These are phyloP conservation scores for Neonectria neomacrospora DNA, from an alignment of 2,329 filamentous ascomycete species.

Conservation along the genomic window DNA sequence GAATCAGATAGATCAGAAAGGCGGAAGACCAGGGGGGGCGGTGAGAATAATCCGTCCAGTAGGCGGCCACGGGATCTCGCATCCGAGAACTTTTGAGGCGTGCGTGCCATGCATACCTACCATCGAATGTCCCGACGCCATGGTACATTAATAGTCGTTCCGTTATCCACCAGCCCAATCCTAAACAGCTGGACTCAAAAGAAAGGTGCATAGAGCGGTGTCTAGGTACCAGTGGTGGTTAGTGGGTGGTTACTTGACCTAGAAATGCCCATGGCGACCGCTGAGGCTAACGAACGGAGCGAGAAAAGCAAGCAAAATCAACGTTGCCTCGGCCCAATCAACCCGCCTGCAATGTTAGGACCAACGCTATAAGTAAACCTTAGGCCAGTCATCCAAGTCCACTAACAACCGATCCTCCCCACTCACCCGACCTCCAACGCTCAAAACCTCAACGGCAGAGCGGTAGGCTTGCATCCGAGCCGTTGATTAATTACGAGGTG, in stretches of 20 bases:
- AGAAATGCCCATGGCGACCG: background rate
- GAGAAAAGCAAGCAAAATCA: conserved; percentile 1
- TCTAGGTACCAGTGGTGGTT: background rate
- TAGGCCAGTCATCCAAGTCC: too few relatives aligned
- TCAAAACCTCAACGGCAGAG: conserved; percentile 1
- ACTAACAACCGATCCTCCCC: background rate
- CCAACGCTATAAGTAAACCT: too few relatives aligned
- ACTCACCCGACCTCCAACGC: conserved; percentile 10
- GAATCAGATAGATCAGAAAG: conserved; percentile 3
- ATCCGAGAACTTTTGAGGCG: conserved; percentile 12
- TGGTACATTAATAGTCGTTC: conserved; percentile 8
- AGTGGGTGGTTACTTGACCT: background rate
- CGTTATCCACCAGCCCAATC: conserved; percentile 6
- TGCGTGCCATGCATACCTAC: background rate
- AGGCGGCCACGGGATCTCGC: conserved; percentile 4
- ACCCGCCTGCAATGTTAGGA: too few relatives aligned
- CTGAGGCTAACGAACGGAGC: background rate
- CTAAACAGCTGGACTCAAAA: conserved; percentile 15
- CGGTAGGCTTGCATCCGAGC: conserved; percentile 33
- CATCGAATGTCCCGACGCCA: conserved; percentile 20
- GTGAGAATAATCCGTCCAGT: conserved; percentile 27
- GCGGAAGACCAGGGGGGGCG: background rate
- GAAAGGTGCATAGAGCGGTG: conserved; percentile 2
- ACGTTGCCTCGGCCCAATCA: too few relatives aligned
- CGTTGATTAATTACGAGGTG: conserved; percentile 34